Base-by-base conservation (phyloP, 164 flowering plant genomes). In the Vitis rupestris region DNA sequence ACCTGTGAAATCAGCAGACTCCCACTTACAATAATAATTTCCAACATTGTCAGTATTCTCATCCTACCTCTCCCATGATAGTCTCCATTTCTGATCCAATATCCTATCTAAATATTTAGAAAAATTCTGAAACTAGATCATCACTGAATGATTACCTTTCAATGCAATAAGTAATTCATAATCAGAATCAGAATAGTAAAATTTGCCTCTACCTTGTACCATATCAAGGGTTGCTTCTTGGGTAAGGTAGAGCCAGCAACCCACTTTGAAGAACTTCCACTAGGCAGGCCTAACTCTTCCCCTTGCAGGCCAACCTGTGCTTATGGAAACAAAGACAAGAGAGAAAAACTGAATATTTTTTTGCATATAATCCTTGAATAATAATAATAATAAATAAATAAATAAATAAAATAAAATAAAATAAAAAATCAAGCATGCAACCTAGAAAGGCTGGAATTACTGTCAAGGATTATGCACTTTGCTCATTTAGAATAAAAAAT, bases 241-340 rank as follows among this genome's bases (percentile, higher is more conserved):
- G 97, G 97, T 75, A 90, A 80, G 66, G 73, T 62, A 71, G 94
- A 71, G 19, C 67, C 71, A 54, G 95, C 79, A 68, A 63, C 66
- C 98, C 98, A 96, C 30, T 78, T 75, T 2, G 95, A 80, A 62
- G 94, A 84, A 74, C 81, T 80, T 74, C 94, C 95, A 78, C 73
- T 76, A 7, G 83, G 65, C 16, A 96, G 87, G 64, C 85, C 93
- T 76, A 78, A 70, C 53, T 85, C 92, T 81, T 93, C 97, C 27
- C 99, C 97, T 82, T 87, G 74, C 55, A 96, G 76, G 67, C 99
- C 99, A 83, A 89, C 69, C 98, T 96, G 84, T 55, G 74, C 11
- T 63, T 72, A 64, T 10, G 23, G 65, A 73, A 19, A 50, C 19
- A 16, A 68, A 74, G 49, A 61, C 17, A 51, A 29, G 61, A 66